Conservation (phyloP, 2,329 filamentous ascomycete species). For the Scedosporium dehoogii region DNA sequence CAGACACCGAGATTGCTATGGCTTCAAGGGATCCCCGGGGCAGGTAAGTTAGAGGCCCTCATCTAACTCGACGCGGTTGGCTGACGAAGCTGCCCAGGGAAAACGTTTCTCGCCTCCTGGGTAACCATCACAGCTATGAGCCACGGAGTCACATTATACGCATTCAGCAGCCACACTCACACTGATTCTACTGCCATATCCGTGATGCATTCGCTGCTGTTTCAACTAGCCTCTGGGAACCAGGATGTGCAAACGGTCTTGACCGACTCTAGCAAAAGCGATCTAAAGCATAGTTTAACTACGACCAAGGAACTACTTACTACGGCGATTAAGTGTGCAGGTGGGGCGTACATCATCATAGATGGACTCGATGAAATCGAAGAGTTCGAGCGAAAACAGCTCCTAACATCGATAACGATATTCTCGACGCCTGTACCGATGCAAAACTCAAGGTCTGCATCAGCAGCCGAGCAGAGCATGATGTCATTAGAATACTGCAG, state of each 20-base stretch:
- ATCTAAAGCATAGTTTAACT: background rate
- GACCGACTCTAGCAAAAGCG: background rate
- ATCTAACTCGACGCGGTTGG: background rate
- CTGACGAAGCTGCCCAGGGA: background rate
- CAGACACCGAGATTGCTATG: background rate
- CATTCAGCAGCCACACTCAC: background rate
- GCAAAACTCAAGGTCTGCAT: background rate
- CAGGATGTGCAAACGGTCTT: background rate
- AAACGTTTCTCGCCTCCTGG: constrained; percentile 1
- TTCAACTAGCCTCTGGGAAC: background rate
- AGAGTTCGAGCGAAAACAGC: background rate
- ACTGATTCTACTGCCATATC: background rate
- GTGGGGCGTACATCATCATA: background rate
- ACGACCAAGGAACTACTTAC: background rate
- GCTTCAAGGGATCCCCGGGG: background rate
- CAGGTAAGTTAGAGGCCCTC: background rate
- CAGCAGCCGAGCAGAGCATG: background rate
- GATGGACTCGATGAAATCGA: constrained; percentile 2
- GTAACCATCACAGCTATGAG: background rate
- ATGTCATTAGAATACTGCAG: background rate
- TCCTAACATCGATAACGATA: background rate
- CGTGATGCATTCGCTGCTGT: background rate
- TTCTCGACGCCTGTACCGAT: background rate
- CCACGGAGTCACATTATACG: background rate
- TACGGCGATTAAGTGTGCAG: background rate